Evolutionary conservation across 164 flowering plant genomes (phyloP), one percentile per base, ranked within the genome.

Genomic region (Vitis rotundifolia): DNA sequence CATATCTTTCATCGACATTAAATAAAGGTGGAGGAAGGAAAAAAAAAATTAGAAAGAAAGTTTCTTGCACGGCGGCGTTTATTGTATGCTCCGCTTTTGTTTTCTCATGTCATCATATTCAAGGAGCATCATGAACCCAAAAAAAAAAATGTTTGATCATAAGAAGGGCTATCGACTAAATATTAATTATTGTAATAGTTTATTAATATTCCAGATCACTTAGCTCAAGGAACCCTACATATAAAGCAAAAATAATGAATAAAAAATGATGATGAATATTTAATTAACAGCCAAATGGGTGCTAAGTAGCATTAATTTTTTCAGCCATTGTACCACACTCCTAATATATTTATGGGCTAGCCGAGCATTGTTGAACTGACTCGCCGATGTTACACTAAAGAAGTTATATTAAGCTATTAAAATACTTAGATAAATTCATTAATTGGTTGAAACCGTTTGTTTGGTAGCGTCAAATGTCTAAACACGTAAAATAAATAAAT

Each of bases 51-150:
- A 44, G 48, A 9, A 13, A 15, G 47, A n/a, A 13, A 9, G 16
- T 22, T 22, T 22, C 26, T 22, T 22, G 26, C 11, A 10, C 22
- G 31, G 63, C 9, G 11, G 63, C 9, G 11, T 61, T 37, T 68
- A 29, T 68, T 14, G 62, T 68, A 15, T 11, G 28, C 61, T 67
- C 56, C 62, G 76, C 58, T 49, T 58, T 50, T 58, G 47, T 60
- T 67, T 61, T 37, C 47, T 26, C 16, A n/a, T 61, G 50, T 66
- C 76, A 54, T 52, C 54, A 59, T 66, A 51, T 72, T 59, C 70
- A 66, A 72, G 61, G 54, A 56, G 59, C 59, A 37, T 8, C 52
- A 59, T 12, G 49, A 53, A 67, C 67, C 5, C 37, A 29, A 29
- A 29, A 73, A 64, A 49, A 44, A 64, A 52, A 57, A 68, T 18